These are phyloP conservation scores for Thielaviopsis euricoi DNA, from an alignment of 2,329 filamentous ascomycete genomes.

Conservation along the genomic window DNA sequence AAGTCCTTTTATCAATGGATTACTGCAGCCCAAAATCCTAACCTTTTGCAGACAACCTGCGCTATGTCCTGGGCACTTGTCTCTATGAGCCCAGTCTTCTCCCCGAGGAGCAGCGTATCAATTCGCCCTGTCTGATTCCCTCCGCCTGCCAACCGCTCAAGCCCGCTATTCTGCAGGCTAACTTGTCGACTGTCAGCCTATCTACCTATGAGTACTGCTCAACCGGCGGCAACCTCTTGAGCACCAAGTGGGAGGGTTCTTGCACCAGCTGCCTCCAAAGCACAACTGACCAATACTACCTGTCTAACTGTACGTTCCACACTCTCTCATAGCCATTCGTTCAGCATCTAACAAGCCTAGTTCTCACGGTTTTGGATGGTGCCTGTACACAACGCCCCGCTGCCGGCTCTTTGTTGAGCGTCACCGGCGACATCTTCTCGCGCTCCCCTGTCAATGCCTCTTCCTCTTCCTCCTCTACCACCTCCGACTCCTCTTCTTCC, in stretches of 20 bases:
- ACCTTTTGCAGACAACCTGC: constrained; percentile 28
- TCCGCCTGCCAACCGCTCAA: constrained; percentile 26
- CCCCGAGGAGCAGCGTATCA: constrained; percentile 17
- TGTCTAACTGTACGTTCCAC: constrained; percentile 30
- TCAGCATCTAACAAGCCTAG: constrained; percentile 18
- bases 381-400: constrained; percentile 30
- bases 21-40: constrained; percentile 10
- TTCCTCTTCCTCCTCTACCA: constrained; percentile 11
- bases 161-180: constrained; percentile 20
- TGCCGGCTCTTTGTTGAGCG: constrained; percentile 21
- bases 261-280: constrained; percentile 29
- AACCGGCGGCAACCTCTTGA: constrained; percentile 21
- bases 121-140: constrained; percentile 28
- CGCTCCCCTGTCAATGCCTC: constrained; percentile 24
- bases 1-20: constrained; percentile 14
- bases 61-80: constrained; percentile 31
- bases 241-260: constrained; percentile 17
- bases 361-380: constrained; percentile 29
- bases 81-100: constrained; percentile 23
- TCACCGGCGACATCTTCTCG: constrained; percentile 29
- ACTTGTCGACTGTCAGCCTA: constrained; percentile 15
- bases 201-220: constrained; percentile 26
- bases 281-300: constrained; percentile 24
- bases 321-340: background rate
- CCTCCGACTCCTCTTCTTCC: constrained; percentile 16